phyloP scores from a whole-genome alignment of 441 rosid genomes.

The Adansonia rubrostipa region DNA sequence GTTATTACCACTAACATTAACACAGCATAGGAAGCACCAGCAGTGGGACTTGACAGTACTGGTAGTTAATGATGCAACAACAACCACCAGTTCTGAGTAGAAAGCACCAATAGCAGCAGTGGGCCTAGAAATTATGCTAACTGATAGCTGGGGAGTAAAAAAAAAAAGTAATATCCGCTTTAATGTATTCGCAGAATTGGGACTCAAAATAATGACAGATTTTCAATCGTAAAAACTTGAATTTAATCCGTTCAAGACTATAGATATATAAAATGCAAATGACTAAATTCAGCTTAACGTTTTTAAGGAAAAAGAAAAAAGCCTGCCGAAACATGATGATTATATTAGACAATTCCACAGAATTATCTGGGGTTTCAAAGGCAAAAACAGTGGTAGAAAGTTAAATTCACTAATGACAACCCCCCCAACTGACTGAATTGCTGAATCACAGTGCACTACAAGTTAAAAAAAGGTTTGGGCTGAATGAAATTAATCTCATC shows the following conservation, averaged over 20 bases:
- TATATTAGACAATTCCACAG: background rate
- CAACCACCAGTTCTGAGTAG: slow-evolving; percentile 15
- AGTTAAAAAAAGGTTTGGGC: background rate
- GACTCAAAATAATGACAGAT: background rate
- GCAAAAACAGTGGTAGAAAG: background rate
- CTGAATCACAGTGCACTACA: background rate
- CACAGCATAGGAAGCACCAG: background rate
- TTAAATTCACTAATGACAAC: slow-evolving; percentile 3
- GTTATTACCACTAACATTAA: background rate
- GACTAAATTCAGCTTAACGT: background rate
- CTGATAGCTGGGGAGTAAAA: slow-evolving; percentile 6
- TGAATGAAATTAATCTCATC: background rate
- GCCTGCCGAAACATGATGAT: background rate
- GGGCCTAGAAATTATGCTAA: slow-evolving; percentile 12
- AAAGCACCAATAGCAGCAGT: slow-evolving; percentile 18
- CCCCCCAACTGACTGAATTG: background rate
- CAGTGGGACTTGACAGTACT: slow-evolving; percentile 4
- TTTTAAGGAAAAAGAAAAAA: background rate
- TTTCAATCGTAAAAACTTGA: background rate
- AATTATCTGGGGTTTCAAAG: background rate
- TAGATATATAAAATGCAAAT: background rate
- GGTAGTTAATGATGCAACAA: slow-evolving; percentile 9
- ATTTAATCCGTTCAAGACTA: background rate
- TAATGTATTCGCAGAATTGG: slow-evolving; percentile 12
- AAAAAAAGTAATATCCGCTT: background rate